Percentiles rank a stretch among this genome's conserved stretches.
phyloP scores from a whole-genome alignment of 192 early-diverging fungal species.

The Coemansia reversa region DNA sequence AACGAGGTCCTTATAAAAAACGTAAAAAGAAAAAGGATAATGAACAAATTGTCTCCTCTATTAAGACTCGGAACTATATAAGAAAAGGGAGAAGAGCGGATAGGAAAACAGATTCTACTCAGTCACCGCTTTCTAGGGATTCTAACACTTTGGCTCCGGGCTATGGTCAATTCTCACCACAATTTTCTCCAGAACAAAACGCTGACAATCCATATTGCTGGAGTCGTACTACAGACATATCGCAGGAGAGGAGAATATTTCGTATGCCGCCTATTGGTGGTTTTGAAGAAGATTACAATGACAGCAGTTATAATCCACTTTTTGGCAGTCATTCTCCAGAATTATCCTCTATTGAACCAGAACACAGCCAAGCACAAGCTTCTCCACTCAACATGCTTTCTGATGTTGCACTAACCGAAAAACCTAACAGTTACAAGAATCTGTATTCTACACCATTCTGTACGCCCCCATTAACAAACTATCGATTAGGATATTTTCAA shows the following conservation, averaged over 20 bases:
- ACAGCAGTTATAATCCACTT: neutral
- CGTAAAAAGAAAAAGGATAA: constrained; percentile 20
- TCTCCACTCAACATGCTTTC: constrained; percentile 27
- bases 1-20: constrained; percentile 81
- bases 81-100: too few species aligned
- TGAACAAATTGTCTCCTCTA: neutral
- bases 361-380: neutral
- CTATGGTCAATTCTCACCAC: too few species aligned
- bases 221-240: neutral
- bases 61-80: neutral
- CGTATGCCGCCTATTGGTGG: neutral
- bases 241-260: neutral
- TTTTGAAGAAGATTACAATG: neutral
- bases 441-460: too few species aligned
- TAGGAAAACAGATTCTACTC: too few species aligned
- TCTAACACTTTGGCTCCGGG: too few species aligned
- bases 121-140: too few species aligned
- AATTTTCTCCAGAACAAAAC: neutral
- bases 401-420: constrained; percentile 10
- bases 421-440: neutral
- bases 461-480: too few species aligned
- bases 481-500: too few species aligned
- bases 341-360: neutral
- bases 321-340: neutral
- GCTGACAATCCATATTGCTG: neutral